Percentiles rank a stretch among this genome's conserved stretches.
These are phyloP conservation scores for Verbascum thapsus DNA, from an alignment of 257 asterid genomes.

Conservation along the genomic window DNA sequence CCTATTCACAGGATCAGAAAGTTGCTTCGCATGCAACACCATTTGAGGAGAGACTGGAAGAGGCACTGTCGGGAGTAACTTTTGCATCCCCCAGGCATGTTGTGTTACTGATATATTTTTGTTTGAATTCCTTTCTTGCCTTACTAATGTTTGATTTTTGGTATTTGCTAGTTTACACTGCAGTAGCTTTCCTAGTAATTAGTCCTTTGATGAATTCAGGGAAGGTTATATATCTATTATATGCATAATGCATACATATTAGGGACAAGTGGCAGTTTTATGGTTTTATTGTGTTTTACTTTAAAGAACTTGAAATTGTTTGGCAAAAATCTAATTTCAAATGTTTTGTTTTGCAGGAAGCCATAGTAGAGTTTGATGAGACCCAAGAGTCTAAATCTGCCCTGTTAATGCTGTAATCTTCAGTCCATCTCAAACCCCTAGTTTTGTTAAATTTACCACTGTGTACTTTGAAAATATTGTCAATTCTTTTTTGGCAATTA, in stretches of 20 bases:
- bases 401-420: slow-evolving; percentile 37
- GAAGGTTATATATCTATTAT: background rate
- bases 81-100: slow-evolving; percentile 60
- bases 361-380: slow-evolving; percentile 39
- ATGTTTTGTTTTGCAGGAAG: slow-evolving; percentile 43
- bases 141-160: background rate
- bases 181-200: background rate
- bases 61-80: slow-evolving; percentile 76
- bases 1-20: slow-evolving; percentile 59
- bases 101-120: slow-evolving; percentile 5
- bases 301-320: background rate
- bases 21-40: slow-evolving; percentile 97
- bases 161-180: background rate
- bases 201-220: background rate
- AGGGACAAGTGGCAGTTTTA: background rate
- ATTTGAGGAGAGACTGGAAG: slow-evolving; percentile 88
- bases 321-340: background rate
- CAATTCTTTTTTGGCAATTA: slow-evolving; percentile 12
- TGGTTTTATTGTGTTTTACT: background rate
- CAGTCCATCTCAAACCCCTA: slow-evolving; percentile 30
- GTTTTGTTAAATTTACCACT: slow-evolving; percentile 13
- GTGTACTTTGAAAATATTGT: background rate
- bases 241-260: background rate
- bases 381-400: slow-evolving; percentile 53
- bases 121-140: background rate